Base-by-base conservation (phyloP, 2,329 filamentous ascomycete genomes). In the Venturia pyrina region DNA sequence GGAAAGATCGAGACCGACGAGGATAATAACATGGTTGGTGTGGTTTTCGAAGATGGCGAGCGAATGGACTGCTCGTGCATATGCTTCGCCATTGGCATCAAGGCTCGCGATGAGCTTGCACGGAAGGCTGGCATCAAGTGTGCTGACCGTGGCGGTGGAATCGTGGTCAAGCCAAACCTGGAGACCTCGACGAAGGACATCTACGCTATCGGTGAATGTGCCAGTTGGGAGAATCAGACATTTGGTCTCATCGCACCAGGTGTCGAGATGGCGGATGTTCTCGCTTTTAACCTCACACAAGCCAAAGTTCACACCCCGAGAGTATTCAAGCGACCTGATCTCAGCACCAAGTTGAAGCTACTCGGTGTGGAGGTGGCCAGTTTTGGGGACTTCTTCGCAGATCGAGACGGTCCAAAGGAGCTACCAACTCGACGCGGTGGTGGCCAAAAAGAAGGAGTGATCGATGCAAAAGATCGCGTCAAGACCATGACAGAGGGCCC, bases 361-460 rank as follows among this genome's bases (percentile, higher is more conserved):
- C 82, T 96, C 0, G 92, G 92, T 0, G 91, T 96, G 10, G 90
- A 96, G 69, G 93, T 96, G 5, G 93, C 93, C 21, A 95, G 90
- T 72, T 96, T 96, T 73, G 92, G 93, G 0, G 93, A 96, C 74
- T 96, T 93, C 79, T 96, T 96, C 70, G 92, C 92, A 0, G 92
- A 96, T 71, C 81, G 89, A 40, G 90, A 96, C 72, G 91, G 91
- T 0, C 90, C 91, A 0, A 89, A 88, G 69, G 82, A 87, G 60
- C 78, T 93, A n/a, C 91, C 90, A 0, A 81, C 82, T 3, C 83
- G 82, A 68, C 77, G 78, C 57, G 73, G 76, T 63, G 81, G 78
- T 13, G 77, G 75, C 3, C 81, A 77, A 69, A 81, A 80, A 70
- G 78, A 79, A 63, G 76, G 73, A 40, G 71, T 68, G 5, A 72